A percentile compares a stretch with the other conserved stretches of the same genome.
Evolutionary conservation across 148 eudicot species (phyloP).

Genomic region (Silene conica): DNA sequence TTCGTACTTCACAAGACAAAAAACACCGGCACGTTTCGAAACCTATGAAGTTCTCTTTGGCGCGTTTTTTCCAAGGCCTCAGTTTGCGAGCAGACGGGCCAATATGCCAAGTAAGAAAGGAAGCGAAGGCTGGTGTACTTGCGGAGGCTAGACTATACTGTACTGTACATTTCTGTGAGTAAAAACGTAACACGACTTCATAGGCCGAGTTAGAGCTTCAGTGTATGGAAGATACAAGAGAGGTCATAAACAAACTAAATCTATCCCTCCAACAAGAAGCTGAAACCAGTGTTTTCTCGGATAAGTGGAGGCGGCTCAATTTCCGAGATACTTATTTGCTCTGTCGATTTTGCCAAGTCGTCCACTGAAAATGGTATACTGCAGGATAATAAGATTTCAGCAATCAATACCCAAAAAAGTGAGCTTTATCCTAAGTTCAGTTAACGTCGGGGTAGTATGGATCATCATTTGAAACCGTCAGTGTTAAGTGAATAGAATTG

Average conservation of each 20-base stretch:
- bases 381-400: slow-evolving; percentile 24
- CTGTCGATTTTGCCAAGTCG: slow-evolving; percentile 77
- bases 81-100: background rate
- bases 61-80: background rate
- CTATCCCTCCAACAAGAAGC: slow-evolving; percentile 46
- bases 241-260: background rate
- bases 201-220: background rate
- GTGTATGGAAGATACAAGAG: no score
- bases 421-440: background rate
- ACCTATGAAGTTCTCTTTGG: background rate
- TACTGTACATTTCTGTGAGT: slow-evolving; percentile 12
- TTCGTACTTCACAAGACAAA: background rate
- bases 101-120: background rate
- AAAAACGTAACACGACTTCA: background rate
- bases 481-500: background rate
- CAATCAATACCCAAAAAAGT: background rate
- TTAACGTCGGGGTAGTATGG: no score
- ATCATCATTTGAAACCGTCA: no score
- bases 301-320: slow-evolving; percentile 83
- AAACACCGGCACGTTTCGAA: background rate
- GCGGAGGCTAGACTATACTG: background rate
- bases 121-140: background rate
- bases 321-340: slow-evolving; percentile 57
- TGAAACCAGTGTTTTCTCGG: slow-evolving; percentile 75
- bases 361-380: slow-evolving; percentile 91